Percentiles rank a stretch among this genome's conserved stretches.
These are phyloP conservation scores for Spizellomyces punctatus DNA, from an alignment of 192 early-diverging fungal genomes.

Conservation along the genomic window DNA sequence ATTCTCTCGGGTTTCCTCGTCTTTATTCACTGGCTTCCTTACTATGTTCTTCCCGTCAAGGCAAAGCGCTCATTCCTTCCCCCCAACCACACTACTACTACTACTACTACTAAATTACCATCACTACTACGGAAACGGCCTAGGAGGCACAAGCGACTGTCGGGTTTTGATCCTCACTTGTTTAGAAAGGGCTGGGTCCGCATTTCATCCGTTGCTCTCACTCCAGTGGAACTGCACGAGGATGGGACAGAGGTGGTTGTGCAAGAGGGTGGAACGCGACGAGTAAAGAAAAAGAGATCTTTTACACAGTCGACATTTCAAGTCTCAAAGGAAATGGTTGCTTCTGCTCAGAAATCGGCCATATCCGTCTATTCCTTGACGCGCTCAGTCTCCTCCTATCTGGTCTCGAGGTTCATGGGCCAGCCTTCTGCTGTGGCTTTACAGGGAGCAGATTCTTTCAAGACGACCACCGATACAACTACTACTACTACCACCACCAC, in stretches of 20 bases:
- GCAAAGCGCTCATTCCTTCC: neutral
- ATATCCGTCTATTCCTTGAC: slow-evolving; percentile 10
- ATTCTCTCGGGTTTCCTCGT: neutral
- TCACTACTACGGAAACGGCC: neutral
- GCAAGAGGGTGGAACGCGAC: neutral
- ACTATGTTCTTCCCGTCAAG: slow-evolving; percentile 23
- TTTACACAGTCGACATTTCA: neutral
- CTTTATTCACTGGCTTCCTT: slow-evolving; percentile 35
- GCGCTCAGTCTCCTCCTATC: slow-evolving; percentile 30
- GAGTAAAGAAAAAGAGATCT: neutral
- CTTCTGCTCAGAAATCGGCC: slow-evolving; percentile 26
- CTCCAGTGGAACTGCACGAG: slow-evolving; percentile 37
- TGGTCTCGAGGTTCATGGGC: slow-evolving; percentile 41
- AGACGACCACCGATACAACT: no score
- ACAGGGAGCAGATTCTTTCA: slow-evolving; percentile 16
- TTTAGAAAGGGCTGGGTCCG: slow-evolving; percentile 43
- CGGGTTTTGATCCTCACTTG: slow-evolving; percentile 21
- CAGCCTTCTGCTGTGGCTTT: slow-evolving; percentile 20
- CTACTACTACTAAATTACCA: neutral
- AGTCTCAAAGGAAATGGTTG: slow-evolving; percentile 24
- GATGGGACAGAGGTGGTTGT: slow-evolving; percentile 18
- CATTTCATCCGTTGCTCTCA: slow-evolving; percentile 16
- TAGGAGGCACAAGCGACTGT: neutral
- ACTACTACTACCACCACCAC: no score
- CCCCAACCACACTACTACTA: neutral